Evolutionary conservation across 2,329 filamentous ascomycete species (phyloP).

Genomic region (Venturiaceae sp.): DNA sequence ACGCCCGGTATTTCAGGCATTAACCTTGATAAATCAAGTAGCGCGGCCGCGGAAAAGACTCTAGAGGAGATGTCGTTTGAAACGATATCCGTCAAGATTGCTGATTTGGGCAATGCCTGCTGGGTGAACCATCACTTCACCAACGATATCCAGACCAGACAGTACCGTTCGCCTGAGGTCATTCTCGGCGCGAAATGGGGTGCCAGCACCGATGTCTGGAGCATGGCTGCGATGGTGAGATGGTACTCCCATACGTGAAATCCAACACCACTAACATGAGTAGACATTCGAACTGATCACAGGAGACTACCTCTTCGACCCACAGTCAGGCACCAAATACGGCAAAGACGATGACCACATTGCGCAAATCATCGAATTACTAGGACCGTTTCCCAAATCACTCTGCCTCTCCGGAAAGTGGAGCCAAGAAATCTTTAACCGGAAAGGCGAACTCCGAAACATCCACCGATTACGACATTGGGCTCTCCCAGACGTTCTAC

Average conservation of each 20-base stretch:
- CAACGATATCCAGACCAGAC: constrained; percentile 96
- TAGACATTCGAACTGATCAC: constrained; percentile 97
- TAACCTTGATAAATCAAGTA: constrained; percentile 63
- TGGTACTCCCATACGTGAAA: neutral
- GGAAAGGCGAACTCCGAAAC: constrained; percentile 93
- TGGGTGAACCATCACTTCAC: constrained; percentile 99
- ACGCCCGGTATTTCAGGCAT: constrained; percentile 92
- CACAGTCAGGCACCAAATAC: constrained; percentile 96
- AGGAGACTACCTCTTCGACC: constrained; percentile 96
- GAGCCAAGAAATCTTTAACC: constrained; percentile 98
- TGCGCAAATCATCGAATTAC: constrained; percentile 93
- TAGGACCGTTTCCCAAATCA: constrained; percentile 87
- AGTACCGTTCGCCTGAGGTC: constrained; percentile 95
- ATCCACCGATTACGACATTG: constrained; percentile 95
- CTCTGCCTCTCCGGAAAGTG: constrained; percentile 90
- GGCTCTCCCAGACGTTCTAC: constrained; percentile 84
- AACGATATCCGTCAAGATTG: constrained; percentile 97
- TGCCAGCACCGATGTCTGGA: constrained; percentile 98
- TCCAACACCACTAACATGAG: neutral
- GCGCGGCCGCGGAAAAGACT: constrained; percentile 50
- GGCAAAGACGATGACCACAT: constrained; percentile 99
- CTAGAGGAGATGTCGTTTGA: constrained; percentile 53
- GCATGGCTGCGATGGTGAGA: constrained; percentile 96
- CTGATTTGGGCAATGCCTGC: constrained; percentile 94
- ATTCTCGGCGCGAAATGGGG: constrained; percentile 97